Base-by-base conservation (phyloP, 1,284 basidiomycete species). In the Sutorius eximius region DNA sequence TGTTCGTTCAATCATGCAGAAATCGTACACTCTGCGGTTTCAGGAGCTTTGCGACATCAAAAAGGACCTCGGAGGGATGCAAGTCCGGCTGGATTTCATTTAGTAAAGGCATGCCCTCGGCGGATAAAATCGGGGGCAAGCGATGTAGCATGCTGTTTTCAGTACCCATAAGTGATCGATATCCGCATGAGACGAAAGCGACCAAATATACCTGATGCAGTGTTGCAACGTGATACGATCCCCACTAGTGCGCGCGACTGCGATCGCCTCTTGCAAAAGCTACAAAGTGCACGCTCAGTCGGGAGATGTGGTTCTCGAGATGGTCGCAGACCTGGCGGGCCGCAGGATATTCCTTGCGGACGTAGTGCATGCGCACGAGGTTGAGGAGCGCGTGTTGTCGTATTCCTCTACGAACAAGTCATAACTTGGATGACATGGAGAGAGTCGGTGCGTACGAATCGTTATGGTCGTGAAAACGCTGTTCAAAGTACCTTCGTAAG, bases 31-130 rank as follows among this genome's bases (percentile, higher is more conserved):
- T 68, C 56, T 71, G 69, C 2, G 68, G 71, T 42, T 69, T 60
- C 13, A 70, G 58, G 32, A 70, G 63, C 52, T 70, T 70, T 36
- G 70, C 53, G n/a, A 70, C 62, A 62, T 92, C 90, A 64, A 79
- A 85, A 32, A 92, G 75, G 32, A 91, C 77, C 68, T 92, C 89
- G 5, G 84, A 73, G 11, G 90, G 87, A 61, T 91, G 85, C 41
- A 90, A 74, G 60, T 88, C 82, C 3, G 85, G 80, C 65, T 91
- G 87, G n/a, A 90, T 79, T 68, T 88, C 85, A 62, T 89, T 89
- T 36, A 90, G 68, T 43, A 77, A 67, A 24, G 80, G 81, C 61
- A 76, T 79, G 50, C 75, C 72, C 50, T 76, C 53, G 34, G 49
- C 16, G 27, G 71, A 69, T 15, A 78, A 49, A 59, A 59, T 51